Base-by-base conservation (phyloP, 768 basidiomycete species). In the Megacollybia marginata region DNA sequence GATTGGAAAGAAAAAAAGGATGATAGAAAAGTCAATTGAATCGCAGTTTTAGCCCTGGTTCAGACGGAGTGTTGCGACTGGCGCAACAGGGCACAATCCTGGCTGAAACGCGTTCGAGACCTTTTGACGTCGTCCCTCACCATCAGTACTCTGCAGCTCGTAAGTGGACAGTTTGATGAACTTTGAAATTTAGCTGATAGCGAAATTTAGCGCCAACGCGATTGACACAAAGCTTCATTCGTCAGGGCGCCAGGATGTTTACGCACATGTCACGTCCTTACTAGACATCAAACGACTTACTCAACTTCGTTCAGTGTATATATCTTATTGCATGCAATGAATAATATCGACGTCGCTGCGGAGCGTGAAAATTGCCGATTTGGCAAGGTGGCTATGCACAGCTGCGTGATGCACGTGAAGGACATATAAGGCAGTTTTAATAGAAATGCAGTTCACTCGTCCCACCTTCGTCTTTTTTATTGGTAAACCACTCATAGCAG, bases 81-180 rank as follows among this genome's bases (percentile, higher is more conserved):
- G 75, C 79, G 15, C 75, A 76, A 33, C 77, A 80, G 35, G 87
- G 87, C 15, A 74, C 74, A 2, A 69, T 79, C 20, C 76, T 96
- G 20, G 85, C 89, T 40, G 74, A 82, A 55, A 75, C 82, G n/a
- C 73, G 76, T 38, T 91, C 92, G 20, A 71, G 76, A 44, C 62
- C 82, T 2, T 94, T 96, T 65, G 86, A 92, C 46, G 90, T 92
- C 48, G 72, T 88, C 32, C 71, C 83, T 15, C 78, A 84, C 59
- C 69, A 74, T 51, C 75, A 82, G 58, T 96, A 95, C 66, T 72
- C 78, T 53, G 90, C 88, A 46, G 85, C 83, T 52, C 78, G 92
- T 93, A 66, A 67, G 88, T 66, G 40, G 47, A 6, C 46, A 53
- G 57, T 59, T 48, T 51, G n/a, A 18, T 40, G 47, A 32, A 9